Conservation (phyloP, 164 flowering plant genomes). For the Annona cherimola region DNA sequence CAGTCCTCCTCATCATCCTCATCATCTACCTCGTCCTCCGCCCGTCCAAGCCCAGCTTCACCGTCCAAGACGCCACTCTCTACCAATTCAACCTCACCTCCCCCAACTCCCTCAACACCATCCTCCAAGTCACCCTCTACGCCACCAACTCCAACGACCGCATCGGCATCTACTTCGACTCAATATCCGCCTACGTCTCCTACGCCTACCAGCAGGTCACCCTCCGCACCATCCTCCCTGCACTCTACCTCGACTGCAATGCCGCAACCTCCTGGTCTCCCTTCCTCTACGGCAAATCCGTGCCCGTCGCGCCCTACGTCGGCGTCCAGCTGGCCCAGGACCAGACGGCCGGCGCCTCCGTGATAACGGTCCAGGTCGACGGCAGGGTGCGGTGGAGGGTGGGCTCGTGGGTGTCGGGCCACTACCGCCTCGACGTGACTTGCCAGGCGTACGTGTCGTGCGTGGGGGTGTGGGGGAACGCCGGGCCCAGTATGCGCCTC, state of each 20-base stretch:
- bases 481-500: background rate
- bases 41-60: conserved; percentile 16
- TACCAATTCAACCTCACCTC: conserved; percentile 15
- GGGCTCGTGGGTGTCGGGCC: conserved; percentile 19
- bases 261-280: conserved; percentile 14
- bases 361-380: conserved; percentile 8
- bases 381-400: conserved; percentile 19
- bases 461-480: background rate
- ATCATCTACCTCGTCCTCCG: conserved; percentile 13
- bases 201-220: conserved; percentile 20
- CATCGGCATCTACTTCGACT: conserved; percentile 20
- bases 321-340: conserved; percentile 2
- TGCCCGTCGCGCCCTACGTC: conserved; percentile 16
- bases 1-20: conserved; percentile 7
- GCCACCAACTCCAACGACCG: conserved; percentile 18
- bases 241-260: conserved; percentile 13
- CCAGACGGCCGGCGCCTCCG: background rate
- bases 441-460: conserved; percentile 10
- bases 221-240: background rate
- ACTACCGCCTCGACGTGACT: conserved; percentile 13
- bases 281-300: conserved; percentile 4
- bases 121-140: conserved; percentile 10
- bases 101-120: conserved; percentile 7
- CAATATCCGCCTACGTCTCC: conserved; percentile 5
- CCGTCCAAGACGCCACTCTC: conserved; percentile 15